Percentiles rank a stretch among this genome's conserved stretches.
Evolutionary conservation across 805 yeast genomes (phyloP).

Genomic region (Lachancea meyersii): DNA sequence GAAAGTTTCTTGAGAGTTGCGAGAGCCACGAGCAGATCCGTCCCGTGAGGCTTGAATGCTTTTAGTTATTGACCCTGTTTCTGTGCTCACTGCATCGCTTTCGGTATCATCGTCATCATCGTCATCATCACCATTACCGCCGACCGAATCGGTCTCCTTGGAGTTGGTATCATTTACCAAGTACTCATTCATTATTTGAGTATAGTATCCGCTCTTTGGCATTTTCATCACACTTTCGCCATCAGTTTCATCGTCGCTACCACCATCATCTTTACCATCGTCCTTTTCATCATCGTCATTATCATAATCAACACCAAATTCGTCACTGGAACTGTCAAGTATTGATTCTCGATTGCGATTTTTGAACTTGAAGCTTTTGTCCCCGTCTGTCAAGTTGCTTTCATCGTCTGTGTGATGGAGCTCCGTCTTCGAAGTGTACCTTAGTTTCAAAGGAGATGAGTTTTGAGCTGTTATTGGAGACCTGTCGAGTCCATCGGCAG

Average conservation of each 20-base stretch:
- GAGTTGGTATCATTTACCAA: neutral
- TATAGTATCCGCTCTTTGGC: constrained; percentile 26
- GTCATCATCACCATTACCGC: neutral
- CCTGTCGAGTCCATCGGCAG: neutral
- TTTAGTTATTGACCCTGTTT: constrained; percentile 1
- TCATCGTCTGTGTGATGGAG: neutral
- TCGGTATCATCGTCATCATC: neutral
- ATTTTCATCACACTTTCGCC: constrained; percentile 12
- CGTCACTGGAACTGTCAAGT: constrained; percentile 17
- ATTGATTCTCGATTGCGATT: constrained; percentile 15
- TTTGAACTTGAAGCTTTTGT: constrained; percentile 10
- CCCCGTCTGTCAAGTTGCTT: neutral
- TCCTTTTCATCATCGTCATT: too few relatives aligned
- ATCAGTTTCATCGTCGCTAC: constrained; percentile 13
- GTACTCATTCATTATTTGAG: constrained; percentile 15
- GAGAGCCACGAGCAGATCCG: too few relatives aligned
- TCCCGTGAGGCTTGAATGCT: constrained; percentile 5
- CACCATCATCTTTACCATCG: constrained; percentile 14
- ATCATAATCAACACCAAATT: constrained; percentile 3
- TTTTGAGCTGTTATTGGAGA: neutral
- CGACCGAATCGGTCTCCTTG: too few relatives aligned
- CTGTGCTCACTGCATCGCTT: neutral
- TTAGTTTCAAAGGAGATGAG: constrained; percentile 4
- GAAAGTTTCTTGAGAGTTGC: too few relatives aligned
- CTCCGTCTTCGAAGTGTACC: constrained; percentile 8